Percentiles rank a stretch among this genome's conserved stretches.
phyloP scores from a whole-genome alignment of 495 filamentous ascomycete genomes.

The Amphirosellinia nigrospora region DNA sequence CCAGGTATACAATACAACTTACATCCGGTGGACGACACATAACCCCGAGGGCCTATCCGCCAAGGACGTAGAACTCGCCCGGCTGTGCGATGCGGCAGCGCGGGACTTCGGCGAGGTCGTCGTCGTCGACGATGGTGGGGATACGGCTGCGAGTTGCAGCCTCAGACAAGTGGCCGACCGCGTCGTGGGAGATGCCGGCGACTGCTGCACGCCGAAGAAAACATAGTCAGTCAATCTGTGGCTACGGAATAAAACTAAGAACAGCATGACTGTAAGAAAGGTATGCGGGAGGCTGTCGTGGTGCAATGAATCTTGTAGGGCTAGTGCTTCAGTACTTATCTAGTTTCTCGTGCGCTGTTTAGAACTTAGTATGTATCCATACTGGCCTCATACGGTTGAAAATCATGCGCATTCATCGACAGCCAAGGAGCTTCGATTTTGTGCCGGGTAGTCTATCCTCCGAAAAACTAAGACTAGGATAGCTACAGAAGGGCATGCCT shows the following conservation, averaged over 20 bases:
- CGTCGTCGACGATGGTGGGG: constrained; percentile 16
- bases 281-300: neutral
- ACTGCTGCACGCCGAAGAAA: constrained; percentile 55
- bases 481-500: neutral
- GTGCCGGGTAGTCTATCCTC: neutral
- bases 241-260: neutral
- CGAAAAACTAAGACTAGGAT: neutral
- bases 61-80: constrained; percentile 70
- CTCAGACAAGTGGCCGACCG: constrained; percentile 44
- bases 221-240: neutral
- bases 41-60: constrained; percentile 70
- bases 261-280: neutral
- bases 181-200: constrained; percentile 45
- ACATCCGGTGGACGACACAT: constrained; percentile 79
- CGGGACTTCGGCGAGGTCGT: constrained; percentile 55
- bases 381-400: neutral
- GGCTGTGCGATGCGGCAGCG: constrained; percentile 68
- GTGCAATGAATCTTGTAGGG: neutral
- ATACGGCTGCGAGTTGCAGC: constrained; percentile 21
- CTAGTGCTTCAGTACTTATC: neutral
- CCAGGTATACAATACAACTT: constrained; percentile 65
- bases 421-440: neutral
- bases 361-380: neutral
- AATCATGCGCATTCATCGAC: neutral
- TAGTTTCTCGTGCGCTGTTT: neutral